Evolutionary conservation across 345 rosid genomes (phyloP).

Genomic region (Conringia planisiliqua): DNA sequence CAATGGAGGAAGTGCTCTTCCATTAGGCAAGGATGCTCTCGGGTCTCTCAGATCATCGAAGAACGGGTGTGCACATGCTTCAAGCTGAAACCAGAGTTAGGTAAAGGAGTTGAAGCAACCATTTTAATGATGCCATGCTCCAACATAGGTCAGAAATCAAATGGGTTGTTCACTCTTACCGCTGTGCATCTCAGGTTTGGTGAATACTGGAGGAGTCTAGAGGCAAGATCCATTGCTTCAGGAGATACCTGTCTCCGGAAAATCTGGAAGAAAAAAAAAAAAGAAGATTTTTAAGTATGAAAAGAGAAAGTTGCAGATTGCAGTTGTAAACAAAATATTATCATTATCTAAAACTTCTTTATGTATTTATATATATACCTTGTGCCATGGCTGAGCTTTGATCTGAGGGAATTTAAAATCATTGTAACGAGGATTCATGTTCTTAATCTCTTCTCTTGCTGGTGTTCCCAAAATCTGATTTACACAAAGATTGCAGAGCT

Average conservation of each 20-base stretch:
- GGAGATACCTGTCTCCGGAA: constrained; percentile 66
- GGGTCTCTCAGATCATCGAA: constrained; percentile 88
- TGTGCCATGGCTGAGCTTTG: constrained; percentile 94
- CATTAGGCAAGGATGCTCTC: constrained; percentile 75
- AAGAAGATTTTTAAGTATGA: background rate
- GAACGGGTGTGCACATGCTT: constrained; percentile 98
- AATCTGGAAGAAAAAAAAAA: constrained; percentile 41
- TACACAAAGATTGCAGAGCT: background rate
- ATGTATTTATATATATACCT: constrained; percentile 37
- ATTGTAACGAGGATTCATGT: constrained; percentile 84
- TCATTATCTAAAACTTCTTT: background rate
- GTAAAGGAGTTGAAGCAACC: background rate
- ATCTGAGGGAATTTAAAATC: constrained; percentile 93
- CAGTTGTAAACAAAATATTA: background rate
- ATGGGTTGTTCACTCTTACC: constrained; percentile 43
- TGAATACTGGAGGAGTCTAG: constrained; percentile 88
- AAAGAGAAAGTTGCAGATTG: background rate
- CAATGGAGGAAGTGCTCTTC: constrained; percentile 76
- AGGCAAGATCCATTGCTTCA: constrained; percentile 83
- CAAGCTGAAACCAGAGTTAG: constrained; percentile 61
- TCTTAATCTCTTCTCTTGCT: constrained; percentile 79
- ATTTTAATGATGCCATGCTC: background rate
- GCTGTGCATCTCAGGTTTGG: constrained; percentile 75
- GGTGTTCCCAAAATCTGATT: constrained; percentile 77
- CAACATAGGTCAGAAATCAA: background rate